Percentiles rank a stretch among this genome's conserved stretches.
Conservation (phyloP, 805 yeast species). For the Hagleromyces aurorensis region DNA sequence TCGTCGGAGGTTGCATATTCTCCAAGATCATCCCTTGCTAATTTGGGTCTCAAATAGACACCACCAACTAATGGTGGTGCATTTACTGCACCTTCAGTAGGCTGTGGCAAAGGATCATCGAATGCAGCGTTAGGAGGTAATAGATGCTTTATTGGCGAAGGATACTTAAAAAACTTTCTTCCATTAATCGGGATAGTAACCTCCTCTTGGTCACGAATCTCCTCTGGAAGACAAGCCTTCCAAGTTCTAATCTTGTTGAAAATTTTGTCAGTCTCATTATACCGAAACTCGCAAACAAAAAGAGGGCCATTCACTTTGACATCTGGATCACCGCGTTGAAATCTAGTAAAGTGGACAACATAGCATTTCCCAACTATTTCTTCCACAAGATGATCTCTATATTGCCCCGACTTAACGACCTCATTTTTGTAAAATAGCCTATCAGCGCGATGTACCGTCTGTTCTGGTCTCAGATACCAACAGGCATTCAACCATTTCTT, state of each 20-base stretch:
- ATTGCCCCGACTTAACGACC: slow-evolving; percentile 94
- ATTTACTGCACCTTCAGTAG: slow-evolving; percentile 69
- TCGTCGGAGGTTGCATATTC: slow-evolving; percentile 51
- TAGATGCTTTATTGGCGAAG: slow-evolving; percentile 76
- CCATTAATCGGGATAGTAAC: slow-evolving; percentile 64
- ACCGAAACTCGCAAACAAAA: slow-evolving; percentile 90
- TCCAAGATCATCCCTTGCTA: slow-evolving; percentile 76
- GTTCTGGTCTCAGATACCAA: slow-evolving; percentile 97
- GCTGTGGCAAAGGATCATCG: slow-evolving; percentile 72
- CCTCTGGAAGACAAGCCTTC: slow-evolving; percentile 98
- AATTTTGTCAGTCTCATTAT: slow-evolving; percentile 81
- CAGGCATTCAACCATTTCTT: slow-evolving; percentile 86
- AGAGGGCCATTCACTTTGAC: slow-evolving; percentile 72
- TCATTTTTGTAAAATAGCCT: slow-evolving; percentile 87
- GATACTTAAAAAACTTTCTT: slow-evolving; percentile 61
- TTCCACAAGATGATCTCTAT: slow-evolving; percentile 83
- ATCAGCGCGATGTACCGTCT: slow-evolving; percentile 90
- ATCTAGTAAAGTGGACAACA: slow-evolving; percentile 89
- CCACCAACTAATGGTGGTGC: slow-evolving; percentile 96
- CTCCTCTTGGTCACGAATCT: slow-evolving; percentile 78
- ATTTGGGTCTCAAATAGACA: slow-evolving; percentile 70
- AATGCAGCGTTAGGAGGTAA: slow-evolving; percentile 68
- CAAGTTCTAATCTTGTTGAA: slow-evolving; percentile 95
- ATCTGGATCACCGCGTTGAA: slow-evolving; percentile 90
- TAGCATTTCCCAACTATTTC: slow-evolving; percentile 92